These are phyloP conservation scores for grape (Vitis vinifera) DNA, from an alignment of 164 flowering plant species.

Conservation along the genomic window DNA sequence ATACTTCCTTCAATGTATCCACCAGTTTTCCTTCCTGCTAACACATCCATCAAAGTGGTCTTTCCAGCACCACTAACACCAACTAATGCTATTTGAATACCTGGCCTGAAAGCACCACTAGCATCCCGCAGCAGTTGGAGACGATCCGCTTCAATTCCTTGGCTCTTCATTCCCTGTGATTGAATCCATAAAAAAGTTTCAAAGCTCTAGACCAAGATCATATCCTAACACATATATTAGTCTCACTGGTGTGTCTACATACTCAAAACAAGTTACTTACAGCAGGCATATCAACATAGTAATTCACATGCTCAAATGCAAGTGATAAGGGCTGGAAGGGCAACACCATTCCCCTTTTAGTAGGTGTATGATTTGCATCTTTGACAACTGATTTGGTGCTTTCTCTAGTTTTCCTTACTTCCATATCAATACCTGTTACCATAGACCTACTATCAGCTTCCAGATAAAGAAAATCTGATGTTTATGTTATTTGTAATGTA, in stretches of 20 bases:
- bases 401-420: constrained; percentile 18
- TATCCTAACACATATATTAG: background rate
- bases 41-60: constrained; percentile 37
- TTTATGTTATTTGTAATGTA: background rate
- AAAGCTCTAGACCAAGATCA: background rate
- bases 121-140: constrained; percentile 25
- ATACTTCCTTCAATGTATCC: constrained; percentile 34
- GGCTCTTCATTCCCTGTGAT: constrained; percentile 31
- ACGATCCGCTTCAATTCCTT: constrained; percentile 29
- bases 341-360: constrained; percentile 50
- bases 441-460: constrained; percentile 4
- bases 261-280: constrained; percentile 21
- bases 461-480: background rate
- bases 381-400: constrained; percentile 3
- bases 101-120: constrained; percentile 35
- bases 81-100: constrained; percentile 31
- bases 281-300: constrained; percentile 52
- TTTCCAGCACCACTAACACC: constrained; percentile 43
- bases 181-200: background rate
- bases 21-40: constrained; percentile 32
- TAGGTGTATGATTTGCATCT: constrained; percentile 10
- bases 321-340: constrained; percentile 44
- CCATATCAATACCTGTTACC: constrained; percentile 28
- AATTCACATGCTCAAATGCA: constrained; percentile 37
- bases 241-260: background rate